These are phyloP conservation scores for Starmerella asiatica DNA, from an alignment of 805 yeast genomes.

Conservation along the genomic window DNA sequence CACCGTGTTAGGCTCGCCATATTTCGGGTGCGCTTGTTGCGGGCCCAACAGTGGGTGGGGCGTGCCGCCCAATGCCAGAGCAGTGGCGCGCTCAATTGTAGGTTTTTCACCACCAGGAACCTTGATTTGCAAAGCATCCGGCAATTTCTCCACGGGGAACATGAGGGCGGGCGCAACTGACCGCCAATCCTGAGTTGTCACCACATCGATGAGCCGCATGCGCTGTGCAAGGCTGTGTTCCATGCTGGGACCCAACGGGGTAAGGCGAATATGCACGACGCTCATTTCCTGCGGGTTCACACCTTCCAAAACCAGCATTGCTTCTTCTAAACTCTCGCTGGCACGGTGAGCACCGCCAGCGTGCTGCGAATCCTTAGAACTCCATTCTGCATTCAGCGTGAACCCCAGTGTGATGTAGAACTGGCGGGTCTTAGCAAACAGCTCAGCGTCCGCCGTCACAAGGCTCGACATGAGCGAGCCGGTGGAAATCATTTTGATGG, in stretches of 20 bases:
- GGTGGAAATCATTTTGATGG: constrained; percentile 22
- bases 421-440: constrained; percentile 35
- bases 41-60: constrained; percentile 30
- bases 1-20: constrained; percentile 58
- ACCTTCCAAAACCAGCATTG: constrained; percentile 23
- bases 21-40: constrained; percentile 42
- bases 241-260: constrained; percentile 21
- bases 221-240: constrained; percentile 18
- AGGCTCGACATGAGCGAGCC: constrained; percentile 56
- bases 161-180: constrained; percentile 33
- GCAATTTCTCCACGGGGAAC: constrained; percentile 33
- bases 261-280: constrained; percentile 24
- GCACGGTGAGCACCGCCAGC: constrained; percentile 18
- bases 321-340: constrained; percentile 22
- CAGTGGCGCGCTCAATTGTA: neutral
- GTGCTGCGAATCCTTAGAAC: constrained; percentile 18
- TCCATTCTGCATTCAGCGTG: constrained; percentile 28
- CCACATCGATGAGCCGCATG: constrained; percentile 17
- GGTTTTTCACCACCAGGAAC: constrained; percentile 24
- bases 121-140: constrained; percentile 27
- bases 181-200: constrained; percentile 36
- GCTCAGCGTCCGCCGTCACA: constrained; percentile 37
- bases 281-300: constrained; percentile 19
- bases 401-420: constrained; percentile 46
- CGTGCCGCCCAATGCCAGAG: constrained; percentile 1